Evolutionary conservation across 2,329 filamentous ascomycete species (phyloP).

Genomic region (Trichocomaceae sp.): DNA sequence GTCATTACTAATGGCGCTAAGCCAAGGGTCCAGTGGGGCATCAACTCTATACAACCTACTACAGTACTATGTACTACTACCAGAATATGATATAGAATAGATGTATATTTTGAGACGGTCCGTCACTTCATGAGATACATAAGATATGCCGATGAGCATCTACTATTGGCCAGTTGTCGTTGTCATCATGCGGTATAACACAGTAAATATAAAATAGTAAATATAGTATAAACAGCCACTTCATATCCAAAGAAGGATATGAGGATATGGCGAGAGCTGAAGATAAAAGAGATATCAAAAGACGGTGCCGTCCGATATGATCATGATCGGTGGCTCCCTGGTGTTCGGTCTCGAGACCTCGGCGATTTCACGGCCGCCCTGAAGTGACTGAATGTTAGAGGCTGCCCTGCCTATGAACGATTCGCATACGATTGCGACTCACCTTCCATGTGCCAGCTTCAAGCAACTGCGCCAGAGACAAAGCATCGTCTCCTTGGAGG

Average conservation of each 20-base stretch:
- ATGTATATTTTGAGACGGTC: too few species aligned
- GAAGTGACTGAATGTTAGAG: constrained; percentile 4
- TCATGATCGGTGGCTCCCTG: constrained; percentile 92
- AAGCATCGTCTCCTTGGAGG: constrained; percentile 60
- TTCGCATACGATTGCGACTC: constrained; percentile 27
- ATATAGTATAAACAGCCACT: not conserved
- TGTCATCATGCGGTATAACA: too few species aligned
- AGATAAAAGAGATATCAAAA: constrained; percentile 52
- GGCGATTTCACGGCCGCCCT: constrained; percentile 91
- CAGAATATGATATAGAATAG: too few species aligned
- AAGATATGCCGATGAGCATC: too few species aligned
- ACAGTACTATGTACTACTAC: too few species aligned
- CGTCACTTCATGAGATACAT: too few species aligned
- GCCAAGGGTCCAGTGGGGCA: not conserved
- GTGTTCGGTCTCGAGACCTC: constrained; percentile 94
- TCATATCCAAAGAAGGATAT: too few species aligned
- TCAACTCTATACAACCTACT: too few species aligned
- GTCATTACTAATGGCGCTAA: constrained; percentile 3
- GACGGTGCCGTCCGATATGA: constrained; percentile 91
- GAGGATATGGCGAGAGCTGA: too few species aligned
- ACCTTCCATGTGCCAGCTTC: constrained; percentile 99
- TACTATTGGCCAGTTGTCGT: too few species aligned
- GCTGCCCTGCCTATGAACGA: too few species aligned
- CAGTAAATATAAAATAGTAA: too few species aligned
- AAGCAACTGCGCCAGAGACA: constrained; percentile 80